A percentile compares a stretch with the other conserved stretches of the same genome.
Conservation (phyloP, 805 yeast species). For the Pichia paraexigua region DNA sequence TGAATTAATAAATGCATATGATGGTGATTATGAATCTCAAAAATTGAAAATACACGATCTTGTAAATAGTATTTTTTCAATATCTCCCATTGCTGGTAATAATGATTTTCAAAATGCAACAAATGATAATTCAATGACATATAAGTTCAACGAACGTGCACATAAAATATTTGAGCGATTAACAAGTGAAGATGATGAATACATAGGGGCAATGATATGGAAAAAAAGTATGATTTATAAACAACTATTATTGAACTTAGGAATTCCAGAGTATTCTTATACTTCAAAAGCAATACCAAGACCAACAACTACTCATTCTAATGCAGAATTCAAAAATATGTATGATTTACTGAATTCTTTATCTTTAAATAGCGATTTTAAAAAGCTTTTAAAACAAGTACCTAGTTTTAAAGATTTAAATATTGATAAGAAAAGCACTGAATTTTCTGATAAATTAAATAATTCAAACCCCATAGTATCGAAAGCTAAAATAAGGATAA, state of each 20-base stretch:
- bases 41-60: constrained; percentile 7
- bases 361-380: not conserved
- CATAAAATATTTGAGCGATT: constrained; percentile 18
- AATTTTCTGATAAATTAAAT: constrained; percentile 19
- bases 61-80: constrained; percentile 9
- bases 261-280: constrained; percentile 67
- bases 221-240: constrained; percentile 55
- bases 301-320: constrained; percentile 12
- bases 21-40: constrained; percentile 6
- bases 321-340: constrained; percentile 9
- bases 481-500: not conserved
- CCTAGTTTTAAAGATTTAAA: constrained; percentile 28
- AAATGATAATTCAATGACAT: not conserved
- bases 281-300: constrained; percentile 17
- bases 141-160: constrained; percentile 20
- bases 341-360: constrained; percentile 5
- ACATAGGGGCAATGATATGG: constrained; percentile 56
- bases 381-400: constrained; percentile 14
- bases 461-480: constrained; percentile 18
- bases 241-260: constrained; percentile 53
- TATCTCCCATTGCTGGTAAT: not conserved
- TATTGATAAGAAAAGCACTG: constrained; percentile 16
- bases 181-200: constrained; percentile 29
- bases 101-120: not conserved
- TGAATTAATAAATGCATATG: not conserved